phyloP scores from a whole-genome alignment of 2,329 filamentous ascomycete species.

The Ceratocystis smalleyi region DNA sequence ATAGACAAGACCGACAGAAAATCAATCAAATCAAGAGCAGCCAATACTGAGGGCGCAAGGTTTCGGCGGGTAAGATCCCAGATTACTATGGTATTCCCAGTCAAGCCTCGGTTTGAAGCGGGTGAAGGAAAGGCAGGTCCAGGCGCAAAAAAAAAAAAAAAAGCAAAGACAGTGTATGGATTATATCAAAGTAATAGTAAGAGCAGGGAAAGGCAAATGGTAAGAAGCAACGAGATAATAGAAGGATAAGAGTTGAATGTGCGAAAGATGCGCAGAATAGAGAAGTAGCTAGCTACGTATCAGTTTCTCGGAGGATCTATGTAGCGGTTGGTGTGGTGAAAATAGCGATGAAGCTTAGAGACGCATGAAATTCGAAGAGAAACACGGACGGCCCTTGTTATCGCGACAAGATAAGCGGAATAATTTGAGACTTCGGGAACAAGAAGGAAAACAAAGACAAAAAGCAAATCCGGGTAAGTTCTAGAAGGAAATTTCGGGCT shows the following conservation, averaged over 20 bases:
- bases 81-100: not conserved
- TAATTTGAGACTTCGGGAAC: not conserved
- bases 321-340: not conserved
- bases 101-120: constrained; percentile 16
- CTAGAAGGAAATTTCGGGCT: not conserved
- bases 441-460: not conserved
- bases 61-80: not conserved
- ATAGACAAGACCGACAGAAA: not conserved
- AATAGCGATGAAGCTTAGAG: not conserved
- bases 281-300: not conserved
- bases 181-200: constrained; percentile 3
- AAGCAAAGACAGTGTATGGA: not conserved
- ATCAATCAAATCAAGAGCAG: not conserved
- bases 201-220: not conserved
- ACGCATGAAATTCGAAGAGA: not conserved
- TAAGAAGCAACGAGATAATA: not conserved
- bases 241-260: not conserved
- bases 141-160: constrained; percentile 11
- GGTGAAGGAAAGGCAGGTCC: constrained; percentile 12
- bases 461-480: not conserved
- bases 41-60: not conserved
- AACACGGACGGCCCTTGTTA: not conserved
- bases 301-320: not conserved
- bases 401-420: not conserved
- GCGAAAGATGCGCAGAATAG: not conserved